A percentile compares a stretch with the other conserved stretches of the same genome.
Conservation (phyloP, 169 alveolate species). For the Theileria orientalis region DNA sequence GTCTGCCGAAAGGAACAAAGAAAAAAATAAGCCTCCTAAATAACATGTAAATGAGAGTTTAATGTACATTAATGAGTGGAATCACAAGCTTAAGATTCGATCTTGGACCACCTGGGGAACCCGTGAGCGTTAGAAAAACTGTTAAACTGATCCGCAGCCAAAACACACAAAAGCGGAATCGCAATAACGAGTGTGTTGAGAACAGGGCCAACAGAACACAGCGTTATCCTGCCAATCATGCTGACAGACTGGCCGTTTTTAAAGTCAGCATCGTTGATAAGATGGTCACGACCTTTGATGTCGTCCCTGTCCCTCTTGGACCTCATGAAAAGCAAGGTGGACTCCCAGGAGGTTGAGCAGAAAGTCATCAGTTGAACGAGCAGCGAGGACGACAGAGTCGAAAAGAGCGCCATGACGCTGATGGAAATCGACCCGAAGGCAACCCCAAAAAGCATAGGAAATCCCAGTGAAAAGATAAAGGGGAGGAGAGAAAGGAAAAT, state of each 20-base stretch:
- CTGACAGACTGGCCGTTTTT: neutral
- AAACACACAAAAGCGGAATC: neutral
- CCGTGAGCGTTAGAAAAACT: neutral
- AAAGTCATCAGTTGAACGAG: neutral
- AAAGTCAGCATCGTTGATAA: too few relatives aligned
- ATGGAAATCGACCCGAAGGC: conserved; percentile 1
- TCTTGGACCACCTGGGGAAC: neutral
- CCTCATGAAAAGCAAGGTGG: neutral
- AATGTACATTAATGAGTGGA: neutral
- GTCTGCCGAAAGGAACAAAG: neutral
- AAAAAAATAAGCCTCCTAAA: neutral
- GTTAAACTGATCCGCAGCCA: neutral
- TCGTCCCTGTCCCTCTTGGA: neutral
- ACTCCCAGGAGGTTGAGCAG: neutral
- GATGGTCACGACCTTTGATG: neutral
- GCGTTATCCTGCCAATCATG: neutral
- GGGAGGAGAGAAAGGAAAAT: conserved; percentile 7
- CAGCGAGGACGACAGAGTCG: neutral
- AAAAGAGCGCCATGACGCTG: neutral
- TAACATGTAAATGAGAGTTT: neutral
- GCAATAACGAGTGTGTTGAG: neutral
- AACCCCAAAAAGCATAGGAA: conserved; percentile 5
- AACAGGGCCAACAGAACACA: neutral
- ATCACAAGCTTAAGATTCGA: neutral
- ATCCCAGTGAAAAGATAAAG: neutral